Evolutionary conservation across 345 rosid genomes (phyloP).

Genomic region (Nephelium lappaceum): DNA sequence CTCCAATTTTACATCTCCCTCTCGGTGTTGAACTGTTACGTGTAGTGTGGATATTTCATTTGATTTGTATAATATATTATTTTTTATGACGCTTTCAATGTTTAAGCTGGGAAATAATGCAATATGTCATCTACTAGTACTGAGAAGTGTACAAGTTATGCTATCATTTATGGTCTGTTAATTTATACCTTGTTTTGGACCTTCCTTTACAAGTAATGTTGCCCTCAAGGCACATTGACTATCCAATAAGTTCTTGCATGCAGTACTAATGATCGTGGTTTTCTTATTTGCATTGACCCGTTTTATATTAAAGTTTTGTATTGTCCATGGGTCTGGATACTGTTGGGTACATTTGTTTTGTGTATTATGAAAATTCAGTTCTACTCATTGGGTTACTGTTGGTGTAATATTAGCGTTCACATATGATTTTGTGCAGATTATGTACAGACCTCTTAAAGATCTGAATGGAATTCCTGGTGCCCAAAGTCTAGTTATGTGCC

Average conservation of each 20-base stretch:
- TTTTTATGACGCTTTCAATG: not conserved
- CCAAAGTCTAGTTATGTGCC: slow-evolving; percentile 58
- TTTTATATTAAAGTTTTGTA: not conserved
- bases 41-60: not conserved
- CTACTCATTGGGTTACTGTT: not conserved
- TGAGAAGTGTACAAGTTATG: not conserved
- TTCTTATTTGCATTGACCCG: not conserved
- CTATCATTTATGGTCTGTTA: not conserved
- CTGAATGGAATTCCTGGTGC: slow-evolving; percentile 88
- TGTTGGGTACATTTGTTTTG: not conserved
- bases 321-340: not conserved
- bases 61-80: not conserved
- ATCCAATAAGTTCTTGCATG: not conserved
- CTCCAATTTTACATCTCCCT: not conserved
- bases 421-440: slow-evolving; percentile 46
- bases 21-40: not conserved
- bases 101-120: not conserved
- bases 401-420: not conserved
- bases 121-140: not conserved
- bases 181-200: not conserved
- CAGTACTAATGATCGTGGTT: not conserved
- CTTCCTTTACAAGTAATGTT: not conserved
- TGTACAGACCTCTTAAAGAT: slow-evolving; percentile 76
- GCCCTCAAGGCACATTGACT: not conserved
- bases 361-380: not conserved